Evolutionary conservation across 2,329 filamentous ascomycete genomes (phyloP).

Genomic region (Pseudogymnoascus sp.): DNA sequence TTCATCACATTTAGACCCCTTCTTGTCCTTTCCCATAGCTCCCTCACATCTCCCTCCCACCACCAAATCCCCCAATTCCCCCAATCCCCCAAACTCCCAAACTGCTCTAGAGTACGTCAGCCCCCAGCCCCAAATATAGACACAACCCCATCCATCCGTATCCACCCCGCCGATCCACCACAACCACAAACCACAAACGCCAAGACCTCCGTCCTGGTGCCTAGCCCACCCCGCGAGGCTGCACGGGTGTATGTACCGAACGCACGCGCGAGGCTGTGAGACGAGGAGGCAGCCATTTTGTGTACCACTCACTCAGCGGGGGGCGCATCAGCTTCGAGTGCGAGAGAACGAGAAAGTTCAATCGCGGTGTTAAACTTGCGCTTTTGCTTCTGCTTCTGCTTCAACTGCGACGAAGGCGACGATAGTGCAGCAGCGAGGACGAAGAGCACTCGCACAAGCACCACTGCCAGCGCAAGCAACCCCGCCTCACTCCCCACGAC

Average conservation of each 20-base stretch:
- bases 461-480: neutral
- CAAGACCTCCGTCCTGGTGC: neutral
- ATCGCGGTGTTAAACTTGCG: neutral
- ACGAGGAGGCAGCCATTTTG: neutral
- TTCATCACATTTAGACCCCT: no score
- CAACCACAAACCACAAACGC: neutral
- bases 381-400: neutral
- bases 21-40: no score
- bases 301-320: neutral
- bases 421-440: neutral
- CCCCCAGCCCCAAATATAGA: no score
- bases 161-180: no score
- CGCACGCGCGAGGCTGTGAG: neutral
- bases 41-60: no score
- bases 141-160: no score
- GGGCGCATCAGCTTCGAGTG: no score
- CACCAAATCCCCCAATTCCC: no score
- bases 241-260: no score
- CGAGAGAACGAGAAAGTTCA: no score
- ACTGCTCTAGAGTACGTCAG: no score
- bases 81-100: no score
- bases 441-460: neutral
- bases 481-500: neutral
- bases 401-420: neutral
- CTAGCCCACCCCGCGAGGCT: neutral